A percentile compares a stretch with the other conserved stretches of the same genome.
These are phyloP conservation scores for Licmophora abbreviata DNA, from an alignment of 108 stramenopile species.

Conservation along the genomic window DNA sequence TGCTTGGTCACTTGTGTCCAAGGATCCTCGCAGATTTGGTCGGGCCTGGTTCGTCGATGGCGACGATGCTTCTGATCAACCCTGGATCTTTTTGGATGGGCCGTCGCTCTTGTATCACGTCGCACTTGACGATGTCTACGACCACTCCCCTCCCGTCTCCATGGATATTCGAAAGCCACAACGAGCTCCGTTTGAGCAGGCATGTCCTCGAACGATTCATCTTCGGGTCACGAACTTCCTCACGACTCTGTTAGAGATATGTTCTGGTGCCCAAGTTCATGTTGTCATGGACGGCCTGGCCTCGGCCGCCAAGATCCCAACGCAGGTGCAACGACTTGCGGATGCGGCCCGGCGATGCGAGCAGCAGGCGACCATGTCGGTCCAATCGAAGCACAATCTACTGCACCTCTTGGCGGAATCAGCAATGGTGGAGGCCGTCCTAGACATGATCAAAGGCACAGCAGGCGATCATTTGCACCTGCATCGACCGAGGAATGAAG, in stretches of 20 bases:
- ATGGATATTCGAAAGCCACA: too few species aligned
- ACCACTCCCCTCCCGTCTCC: too few species aligned
- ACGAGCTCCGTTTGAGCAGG: not conserved
- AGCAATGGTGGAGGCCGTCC: constrained; percentile 16
- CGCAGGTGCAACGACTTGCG: constrained; percentile 11
- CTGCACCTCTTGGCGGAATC: constrained; percentile 17
- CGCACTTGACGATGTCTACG: not conserved
- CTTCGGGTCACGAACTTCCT: constrained; percentile 2
- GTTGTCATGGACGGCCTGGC: constrained; percentile 19
- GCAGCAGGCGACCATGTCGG: not conserved
- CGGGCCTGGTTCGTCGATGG: constrained; percentile 1
- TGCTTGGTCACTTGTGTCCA: constrained; percentile 15
- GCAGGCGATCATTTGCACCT: not conserved
- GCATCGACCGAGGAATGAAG: constrained; percentile 14
- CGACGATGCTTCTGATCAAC: not conserved
- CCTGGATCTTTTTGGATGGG: constrained; percentile 14
- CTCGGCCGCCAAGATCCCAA: constrained; percentile 4
- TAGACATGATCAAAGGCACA: not conserved
- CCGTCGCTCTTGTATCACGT: constrained; percentile 15
- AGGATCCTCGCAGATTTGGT: constrained; percentile 18
- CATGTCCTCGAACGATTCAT: constrained; percentile 14
- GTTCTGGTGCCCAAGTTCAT: constrained; percentile 2
- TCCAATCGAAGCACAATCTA: not conserved
- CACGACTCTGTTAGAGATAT: not conserved
- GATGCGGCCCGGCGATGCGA: constrained; percentile 4